phyloP scores from a whole-genome alignment of 768 basidiomycete species.

The Cystofilobasidium bisporidii region DNA sequence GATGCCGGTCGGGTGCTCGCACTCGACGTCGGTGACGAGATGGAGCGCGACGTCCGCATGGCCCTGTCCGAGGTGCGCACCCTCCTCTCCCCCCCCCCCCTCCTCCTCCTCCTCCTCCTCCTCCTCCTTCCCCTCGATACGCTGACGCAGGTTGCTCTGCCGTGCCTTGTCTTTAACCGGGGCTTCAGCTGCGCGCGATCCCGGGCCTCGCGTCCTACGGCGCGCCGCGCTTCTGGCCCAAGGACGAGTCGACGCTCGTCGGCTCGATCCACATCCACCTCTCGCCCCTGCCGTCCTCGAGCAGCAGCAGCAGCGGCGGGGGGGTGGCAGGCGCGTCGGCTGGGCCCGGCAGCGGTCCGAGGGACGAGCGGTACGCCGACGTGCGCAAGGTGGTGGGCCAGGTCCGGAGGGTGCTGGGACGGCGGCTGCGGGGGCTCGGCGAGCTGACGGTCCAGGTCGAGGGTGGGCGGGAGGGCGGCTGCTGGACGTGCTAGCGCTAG shows the following conservation, averaged over 20 bases:
- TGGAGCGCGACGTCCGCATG: constrained; percentile 41
- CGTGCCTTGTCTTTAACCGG: no score
- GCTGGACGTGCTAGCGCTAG: constrained; percentile 5
- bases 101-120: background rate
- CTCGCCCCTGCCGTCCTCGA: constrained; percentile 51
- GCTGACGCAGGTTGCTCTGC: no score
- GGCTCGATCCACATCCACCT: constrained; percentile 89
- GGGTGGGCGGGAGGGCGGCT: constrained; percentile 6
- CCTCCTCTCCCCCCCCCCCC: background rate
- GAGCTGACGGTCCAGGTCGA: constrained; percentile 88
- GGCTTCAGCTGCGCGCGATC: constrained; percentile 54
- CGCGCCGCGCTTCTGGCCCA: constrained; percentile 86
- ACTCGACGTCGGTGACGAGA: constrained; percentile 61
- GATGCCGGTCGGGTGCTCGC: constrained; percentile 83
- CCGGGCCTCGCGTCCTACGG: constrained; percentile 75
- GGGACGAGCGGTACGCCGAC: constrained; percentile 59
- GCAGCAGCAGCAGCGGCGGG: constrained; percentile 45
- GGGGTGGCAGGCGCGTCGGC: no score
- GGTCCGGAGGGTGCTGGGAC: constrained; percentile 62
- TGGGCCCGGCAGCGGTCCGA: constrained; percentile 51
- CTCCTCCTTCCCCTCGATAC: background rate
- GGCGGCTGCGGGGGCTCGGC: constrained; percentile 67
- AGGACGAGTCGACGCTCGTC: constrained; percentile 72
- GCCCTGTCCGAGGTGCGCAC: constrained; percentile 44
- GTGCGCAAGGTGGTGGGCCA: constrained; percentile 64